Conservation (phyloP, 208 protist species). For the Acanthamoeba royreba region DNA sequence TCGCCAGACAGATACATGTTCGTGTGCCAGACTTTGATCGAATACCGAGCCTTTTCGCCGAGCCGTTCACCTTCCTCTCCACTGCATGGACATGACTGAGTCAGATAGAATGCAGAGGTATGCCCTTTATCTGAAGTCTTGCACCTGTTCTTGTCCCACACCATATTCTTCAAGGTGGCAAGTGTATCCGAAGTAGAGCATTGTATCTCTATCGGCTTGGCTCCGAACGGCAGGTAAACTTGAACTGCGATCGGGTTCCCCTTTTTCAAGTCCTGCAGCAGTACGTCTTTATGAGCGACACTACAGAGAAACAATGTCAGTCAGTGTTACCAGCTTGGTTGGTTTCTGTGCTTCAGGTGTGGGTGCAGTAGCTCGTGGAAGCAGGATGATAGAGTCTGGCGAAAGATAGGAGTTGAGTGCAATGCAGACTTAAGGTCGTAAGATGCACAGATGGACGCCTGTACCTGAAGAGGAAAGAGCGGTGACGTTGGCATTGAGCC, state of each 20-base stretch:
- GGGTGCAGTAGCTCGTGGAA: too few relatives aligned
- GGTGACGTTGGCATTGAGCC: too few relatives aligned
- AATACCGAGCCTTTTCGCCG: background rate
- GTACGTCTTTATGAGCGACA: background rate
- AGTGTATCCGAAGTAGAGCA: background rate
- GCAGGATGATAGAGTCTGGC: too few relatives aligned
- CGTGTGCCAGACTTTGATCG: slow-evolving; percentile 35
- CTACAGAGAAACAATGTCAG: too few relatives aligned
- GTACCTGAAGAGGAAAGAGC: too few relatives aligned
- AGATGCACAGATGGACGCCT: too few relatives aligned
- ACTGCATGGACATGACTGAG: background rate
- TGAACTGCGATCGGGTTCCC: background rate
- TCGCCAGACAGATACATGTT: slow-evolving; percentile 22
- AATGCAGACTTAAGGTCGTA: too few relatives aligned
- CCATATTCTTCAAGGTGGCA: background rate
- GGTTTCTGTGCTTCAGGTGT: too few relatives aligned
- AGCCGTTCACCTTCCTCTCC: background rate
- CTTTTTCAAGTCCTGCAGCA: background rate
- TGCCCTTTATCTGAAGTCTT: background rate
- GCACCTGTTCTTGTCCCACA: background rate
- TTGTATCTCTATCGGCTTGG: background rate
- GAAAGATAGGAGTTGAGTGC: too few relatives aligned
- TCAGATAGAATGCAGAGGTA: background rate
- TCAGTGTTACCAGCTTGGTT: too few relatives aligned
- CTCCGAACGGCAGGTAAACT: background rate